phyloP scores from a whole-genome alignment of 108 stramenopile genomes.

The Cylindrotheca closterium region DNA sequence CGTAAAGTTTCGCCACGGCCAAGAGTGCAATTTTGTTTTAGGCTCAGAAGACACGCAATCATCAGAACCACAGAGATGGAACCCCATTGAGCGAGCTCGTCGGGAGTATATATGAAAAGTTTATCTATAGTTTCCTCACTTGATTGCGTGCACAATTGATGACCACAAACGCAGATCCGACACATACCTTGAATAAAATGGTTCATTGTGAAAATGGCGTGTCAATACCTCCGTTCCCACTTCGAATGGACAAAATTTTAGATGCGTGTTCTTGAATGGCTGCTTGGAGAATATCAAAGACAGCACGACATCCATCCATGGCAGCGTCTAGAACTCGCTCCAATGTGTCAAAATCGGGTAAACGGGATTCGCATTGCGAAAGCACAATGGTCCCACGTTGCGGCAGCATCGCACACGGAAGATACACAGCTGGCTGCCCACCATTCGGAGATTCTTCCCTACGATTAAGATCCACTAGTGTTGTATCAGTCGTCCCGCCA shows the following conservation, averaged over 20 bases:
- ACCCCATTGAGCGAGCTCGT: constrained; percentile 44
- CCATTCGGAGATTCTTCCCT: constrained; percentile 53
- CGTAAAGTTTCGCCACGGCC: constrained; percentile 65
- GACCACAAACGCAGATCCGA: background rate
- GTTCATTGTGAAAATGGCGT: constrained; percentile 19
- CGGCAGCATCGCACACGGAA: constrained; percentile 83
- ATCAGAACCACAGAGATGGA: constrained; percentile 81
- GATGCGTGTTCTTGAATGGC: constrained; percentile 72
- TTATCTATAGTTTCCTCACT: constrained; percentile 51
- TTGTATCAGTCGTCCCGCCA: constrained; percentile 45
- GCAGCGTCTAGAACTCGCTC: constrained; percentile 77
- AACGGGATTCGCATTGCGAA: constrained; percentile 83
- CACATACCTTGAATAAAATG: background rate
- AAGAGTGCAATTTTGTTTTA: background rate
- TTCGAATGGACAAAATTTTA: constrained; percentile 47
- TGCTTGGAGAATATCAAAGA: constrained; percentile 79
- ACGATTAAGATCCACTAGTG: constrained; percentile 79
- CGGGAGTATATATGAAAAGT: constrained; percentile 55
- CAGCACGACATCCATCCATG: constrained; percentile 81
- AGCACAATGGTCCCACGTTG: constrained; percentile 84
- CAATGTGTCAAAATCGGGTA: constrained; percentile 58
- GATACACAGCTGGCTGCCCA: constrained; percentile 61
- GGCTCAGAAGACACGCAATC: constrained; percentile 22
- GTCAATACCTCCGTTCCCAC: constrained; percentile 45
- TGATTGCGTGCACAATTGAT: constrained; percentile 18